phyloP scores from a whole-genome alignment of 2,329 filamentous ascomycete species.

The Fusarium beomiforme region DNA sequence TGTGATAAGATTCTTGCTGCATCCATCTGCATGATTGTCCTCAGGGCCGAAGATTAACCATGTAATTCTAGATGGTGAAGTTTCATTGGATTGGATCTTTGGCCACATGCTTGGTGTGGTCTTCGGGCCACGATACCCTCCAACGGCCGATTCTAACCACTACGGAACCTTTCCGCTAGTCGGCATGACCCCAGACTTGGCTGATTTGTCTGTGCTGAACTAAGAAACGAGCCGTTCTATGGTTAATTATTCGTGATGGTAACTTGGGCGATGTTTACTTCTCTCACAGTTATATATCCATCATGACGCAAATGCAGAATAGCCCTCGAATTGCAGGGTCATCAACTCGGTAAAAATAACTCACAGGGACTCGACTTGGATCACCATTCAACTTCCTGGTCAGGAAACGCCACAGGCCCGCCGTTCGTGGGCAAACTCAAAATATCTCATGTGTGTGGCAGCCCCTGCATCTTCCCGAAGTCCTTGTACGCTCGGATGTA shows the following conservation, averaged over 20 bases:
- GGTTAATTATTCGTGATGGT: neutral
- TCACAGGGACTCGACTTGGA: conserved; percentile 21
- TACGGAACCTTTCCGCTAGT: conserved; percentile 32
- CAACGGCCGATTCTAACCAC: conserved; percentile 30
- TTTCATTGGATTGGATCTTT: neutral
- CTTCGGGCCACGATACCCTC: conserved; percentile 5
- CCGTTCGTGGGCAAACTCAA: conserved; percentile 36
- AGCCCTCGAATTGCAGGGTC: neutral
- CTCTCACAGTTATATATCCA: neutral
- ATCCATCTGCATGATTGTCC: conserved; percentile 9
- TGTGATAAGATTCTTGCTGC: conserved; percentile 19
- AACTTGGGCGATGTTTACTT: neutral
- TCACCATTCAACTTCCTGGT: conserved; percentile 26
- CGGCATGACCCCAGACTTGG: neutral
- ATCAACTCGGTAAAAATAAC: conserved; percentile 27
- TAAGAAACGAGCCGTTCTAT: neutral
- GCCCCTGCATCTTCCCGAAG: conserved; percentile 37
- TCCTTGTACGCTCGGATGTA: neutral
- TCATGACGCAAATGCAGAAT: conserved; percentile 13
- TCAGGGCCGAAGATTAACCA: conserved; percentile 31
- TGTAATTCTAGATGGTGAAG: conserved; percentile 1
- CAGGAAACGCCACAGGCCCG: conserved; percentile 38
- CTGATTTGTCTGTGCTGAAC: conserved; percentile 7
- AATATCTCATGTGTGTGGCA: conserved; percentile 26
- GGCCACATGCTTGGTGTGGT: conserved; percentile 13